Evolutionary conservation across 768 basidiomycete species (phyloP).

Genomic region (Favolaschia claudopus): DNA sequence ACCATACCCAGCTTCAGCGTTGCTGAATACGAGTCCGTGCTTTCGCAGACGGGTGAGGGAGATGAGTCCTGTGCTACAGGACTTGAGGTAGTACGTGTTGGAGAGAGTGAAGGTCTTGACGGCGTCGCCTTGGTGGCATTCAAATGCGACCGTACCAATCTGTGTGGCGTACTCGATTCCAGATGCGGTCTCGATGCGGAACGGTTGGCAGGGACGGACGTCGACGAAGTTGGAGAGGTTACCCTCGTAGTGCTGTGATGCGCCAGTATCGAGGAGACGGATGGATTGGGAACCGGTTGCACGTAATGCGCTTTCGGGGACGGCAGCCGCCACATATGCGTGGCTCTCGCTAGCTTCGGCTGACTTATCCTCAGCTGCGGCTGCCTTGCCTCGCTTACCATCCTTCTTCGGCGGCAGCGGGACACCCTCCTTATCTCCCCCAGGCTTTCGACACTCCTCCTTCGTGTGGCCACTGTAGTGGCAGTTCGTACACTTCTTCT

Average conservation of each 20-base stretch:
- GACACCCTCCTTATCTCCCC: background rate
- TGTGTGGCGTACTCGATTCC: background rate
- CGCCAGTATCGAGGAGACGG: no score
- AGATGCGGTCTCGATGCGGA: background rate
- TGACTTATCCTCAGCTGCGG: conserved; percentile 3
- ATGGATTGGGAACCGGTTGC: no score
- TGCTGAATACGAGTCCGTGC: no score
- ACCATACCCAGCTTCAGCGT: no score
- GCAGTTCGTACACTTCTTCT: conserved; percentile 7
- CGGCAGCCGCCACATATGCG: no score
- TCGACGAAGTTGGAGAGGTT: background rate
- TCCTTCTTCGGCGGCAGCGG: background rate
- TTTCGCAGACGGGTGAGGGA: background rate
- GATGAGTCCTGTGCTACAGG: background rate
- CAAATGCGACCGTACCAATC: no score
- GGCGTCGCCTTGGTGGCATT: no score
- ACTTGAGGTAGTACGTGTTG: no score
- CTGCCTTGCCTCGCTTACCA: conserved; percentile 9
- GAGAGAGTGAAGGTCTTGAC: no score
- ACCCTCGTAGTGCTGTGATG: background rate
- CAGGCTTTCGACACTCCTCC: background rate
- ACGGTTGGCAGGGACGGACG: background rate
- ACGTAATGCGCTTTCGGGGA: no score
- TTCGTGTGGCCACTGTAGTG: background rate
- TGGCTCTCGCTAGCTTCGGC: background rate